phyloP scores from a whole-genome alignment of 2,329 filamentous ascomycete species.

The Chaetomium olivaceum region DNA sequence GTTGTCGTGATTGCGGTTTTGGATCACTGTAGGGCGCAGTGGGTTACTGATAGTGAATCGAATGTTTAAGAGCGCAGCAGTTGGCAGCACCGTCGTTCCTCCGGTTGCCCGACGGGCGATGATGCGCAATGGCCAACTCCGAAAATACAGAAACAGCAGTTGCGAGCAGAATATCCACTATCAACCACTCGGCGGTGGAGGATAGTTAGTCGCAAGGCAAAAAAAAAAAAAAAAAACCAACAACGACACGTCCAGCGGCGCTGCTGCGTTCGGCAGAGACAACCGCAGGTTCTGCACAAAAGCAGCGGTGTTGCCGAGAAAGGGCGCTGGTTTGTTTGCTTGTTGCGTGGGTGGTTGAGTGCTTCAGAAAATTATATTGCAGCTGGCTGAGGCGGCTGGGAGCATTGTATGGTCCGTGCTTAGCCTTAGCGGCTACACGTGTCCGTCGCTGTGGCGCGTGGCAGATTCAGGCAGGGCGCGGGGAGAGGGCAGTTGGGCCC shows the following conservation, averaged over 20 bases:
- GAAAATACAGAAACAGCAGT: not conserved
- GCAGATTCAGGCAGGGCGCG: not conserved
- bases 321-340: conserved; percentile 11
- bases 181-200: not conserved
- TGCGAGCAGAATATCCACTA: not conserved
- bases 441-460: conserved; percentile 27
- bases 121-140: not conserved
- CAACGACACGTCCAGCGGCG: not conserved
- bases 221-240: not conserved
- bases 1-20: not conserved
- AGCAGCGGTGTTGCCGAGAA: conserved; percentile 16
- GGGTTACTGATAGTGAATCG: not conserved
- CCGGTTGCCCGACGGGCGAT: not conserved
- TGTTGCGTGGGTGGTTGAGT: conserved; percentile 1
- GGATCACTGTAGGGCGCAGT: not conserved
- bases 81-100: not conserved
- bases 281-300: conserved; percentile 10
- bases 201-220: not conserved
- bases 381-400: conserved; percentile 24
- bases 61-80: not conserved
- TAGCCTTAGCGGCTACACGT: conserved; percentile 26
- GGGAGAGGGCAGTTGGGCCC: not conserved
- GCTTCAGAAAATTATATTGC: conserved; percentile 17
- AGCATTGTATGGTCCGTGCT: conserved; percentile 25
- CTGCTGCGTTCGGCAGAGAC: conserved; percentile 14